Percentiles rank a stretch among this genome's conserved stretches.
These are phyloP conservation scores for Dunaliella primolecta DNA, from an alignment of 139 green algal genomes.

Conservation along the genomic window DNA sequence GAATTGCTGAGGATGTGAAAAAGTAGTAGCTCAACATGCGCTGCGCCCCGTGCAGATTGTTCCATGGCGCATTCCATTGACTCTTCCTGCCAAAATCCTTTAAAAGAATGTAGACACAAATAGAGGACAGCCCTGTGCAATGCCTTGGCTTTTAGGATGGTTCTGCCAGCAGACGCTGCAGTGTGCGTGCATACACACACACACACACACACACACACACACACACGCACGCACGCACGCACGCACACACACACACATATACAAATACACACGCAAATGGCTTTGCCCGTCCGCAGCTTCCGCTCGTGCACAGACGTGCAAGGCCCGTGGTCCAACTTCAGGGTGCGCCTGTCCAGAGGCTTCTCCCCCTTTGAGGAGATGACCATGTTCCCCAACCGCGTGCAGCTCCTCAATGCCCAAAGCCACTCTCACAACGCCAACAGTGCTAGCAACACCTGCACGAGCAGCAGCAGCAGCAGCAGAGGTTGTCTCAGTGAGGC, in stretches of 20 bases:
- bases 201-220: neutral
- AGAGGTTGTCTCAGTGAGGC: neutral
- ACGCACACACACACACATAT: neutral
- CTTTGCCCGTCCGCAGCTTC: no score
- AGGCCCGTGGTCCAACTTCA: neutral
- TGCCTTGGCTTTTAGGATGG: no score
- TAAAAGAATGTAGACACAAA: no score
- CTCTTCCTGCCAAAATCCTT: no score
- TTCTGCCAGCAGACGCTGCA: no score
- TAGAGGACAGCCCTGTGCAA: no score
- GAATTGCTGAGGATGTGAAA: no score
- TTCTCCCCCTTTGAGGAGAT: neutral
- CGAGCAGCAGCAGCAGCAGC: neutral
- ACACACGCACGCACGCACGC: neutral
- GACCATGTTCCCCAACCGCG: neutral
- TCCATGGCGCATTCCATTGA: no score
- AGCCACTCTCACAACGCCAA: neutral
- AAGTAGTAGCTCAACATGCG: no score
- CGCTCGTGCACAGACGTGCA: neutral
- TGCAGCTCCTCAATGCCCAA: neutral
- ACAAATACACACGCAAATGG: no score
- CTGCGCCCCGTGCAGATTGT: no score
- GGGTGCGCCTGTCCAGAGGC: neutral
- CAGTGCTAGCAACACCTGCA: neutral
- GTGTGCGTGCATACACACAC: neutral